Percentiles rank a stretch among this genome's conserved stretches.
Conservation (phyloP, 2,329 filamentous ascomycete genomes). For the Sporothrix dimorphospora region DNA sequence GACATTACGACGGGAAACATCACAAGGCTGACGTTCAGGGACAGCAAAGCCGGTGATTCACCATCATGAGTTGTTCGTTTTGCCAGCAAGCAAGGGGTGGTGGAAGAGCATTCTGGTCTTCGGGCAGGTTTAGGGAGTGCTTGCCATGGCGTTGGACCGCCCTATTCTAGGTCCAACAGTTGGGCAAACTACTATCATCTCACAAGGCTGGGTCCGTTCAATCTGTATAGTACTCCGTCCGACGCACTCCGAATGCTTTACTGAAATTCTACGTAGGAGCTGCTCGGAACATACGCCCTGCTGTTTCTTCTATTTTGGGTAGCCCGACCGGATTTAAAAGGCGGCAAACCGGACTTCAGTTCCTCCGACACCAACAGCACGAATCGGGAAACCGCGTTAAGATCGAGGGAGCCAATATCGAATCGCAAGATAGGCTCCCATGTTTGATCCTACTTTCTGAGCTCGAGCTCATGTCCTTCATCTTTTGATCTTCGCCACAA, state of each 20-base stretch:
- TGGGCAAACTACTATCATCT: background rate
- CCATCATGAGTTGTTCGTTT: background rate
- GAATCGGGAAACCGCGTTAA: slow-evolving; percentile 3
- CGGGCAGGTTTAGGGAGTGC: background rate
- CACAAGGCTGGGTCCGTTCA: background rate
- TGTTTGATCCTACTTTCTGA: background rate
- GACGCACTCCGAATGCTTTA: background rate
- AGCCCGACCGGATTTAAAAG: background rate
- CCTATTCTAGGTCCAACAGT: background rate
- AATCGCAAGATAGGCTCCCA: background rate
- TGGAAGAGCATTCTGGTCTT: background rate
- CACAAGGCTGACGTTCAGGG: background rate
- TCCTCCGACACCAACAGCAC: background rate
- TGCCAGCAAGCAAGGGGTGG: background rate
- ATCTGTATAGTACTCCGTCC: background rate
- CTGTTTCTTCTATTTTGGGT: background rate
- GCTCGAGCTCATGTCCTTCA: background rate
- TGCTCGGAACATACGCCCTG: background rate
- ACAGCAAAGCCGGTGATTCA: background rate
- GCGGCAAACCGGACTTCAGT: background rate
- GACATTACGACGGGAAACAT: background rate
- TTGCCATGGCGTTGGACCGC: background rate
- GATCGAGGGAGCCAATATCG: background rate
- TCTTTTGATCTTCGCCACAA: background rate
- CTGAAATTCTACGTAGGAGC: background rate